Evolutionary conservation across 1,284 basidiomycete genomes (phyloP).

Genomic region (Pseudozyma thailandica): DNA sequence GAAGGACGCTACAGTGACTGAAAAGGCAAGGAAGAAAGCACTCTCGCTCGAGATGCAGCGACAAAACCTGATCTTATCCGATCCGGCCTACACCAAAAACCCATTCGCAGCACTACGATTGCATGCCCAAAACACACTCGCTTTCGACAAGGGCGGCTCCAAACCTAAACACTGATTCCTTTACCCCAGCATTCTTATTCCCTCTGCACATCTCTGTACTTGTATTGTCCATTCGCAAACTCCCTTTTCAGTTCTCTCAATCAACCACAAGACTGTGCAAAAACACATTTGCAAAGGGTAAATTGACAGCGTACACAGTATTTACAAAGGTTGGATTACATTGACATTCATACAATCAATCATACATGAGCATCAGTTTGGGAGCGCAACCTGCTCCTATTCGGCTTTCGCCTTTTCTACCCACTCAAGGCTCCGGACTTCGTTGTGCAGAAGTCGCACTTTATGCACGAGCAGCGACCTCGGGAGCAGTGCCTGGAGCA

Average conservation of each 20-base stretch:
- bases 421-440: background rate
- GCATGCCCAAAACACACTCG: conserved; percentile 61
- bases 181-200: background rate
- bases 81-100: conserved; percentile 52
- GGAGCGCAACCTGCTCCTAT: background rate
- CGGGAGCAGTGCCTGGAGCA: conserved; percentile 49
- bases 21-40: conserved; percentile 55
- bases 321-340: conserved; percentile 28
- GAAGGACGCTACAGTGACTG: conserved; percentile 46
- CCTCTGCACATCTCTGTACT: conserved; percentile 16
- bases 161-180: conserved; percentile 16
- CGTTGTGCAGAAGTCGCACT: background rate
- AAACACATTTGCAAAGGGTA: background rate
- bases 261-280: background rate
- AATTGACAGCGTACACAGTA: conserved; percentile 1
- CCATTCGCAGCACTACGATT: conserved; percentile 63
- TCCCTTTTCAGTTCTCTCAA: background rate
- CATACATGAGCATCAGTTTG: conserved; percentile 15
- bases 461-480: conserved; percentile 58
- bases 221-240: conserved; percentile 11
- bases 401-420: background rate
- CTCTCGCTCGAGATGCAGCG: conserved; percentile 57
- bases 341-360: background rate
- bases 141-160: conserved; percentile 34
- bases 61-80: conserved; percentile 57